Evolutionary conservation across 176 grass and related monocot genomes (phyloP), one percentile per base, ranked within the genome.

Genomic region (Secale cereale): DNA sequence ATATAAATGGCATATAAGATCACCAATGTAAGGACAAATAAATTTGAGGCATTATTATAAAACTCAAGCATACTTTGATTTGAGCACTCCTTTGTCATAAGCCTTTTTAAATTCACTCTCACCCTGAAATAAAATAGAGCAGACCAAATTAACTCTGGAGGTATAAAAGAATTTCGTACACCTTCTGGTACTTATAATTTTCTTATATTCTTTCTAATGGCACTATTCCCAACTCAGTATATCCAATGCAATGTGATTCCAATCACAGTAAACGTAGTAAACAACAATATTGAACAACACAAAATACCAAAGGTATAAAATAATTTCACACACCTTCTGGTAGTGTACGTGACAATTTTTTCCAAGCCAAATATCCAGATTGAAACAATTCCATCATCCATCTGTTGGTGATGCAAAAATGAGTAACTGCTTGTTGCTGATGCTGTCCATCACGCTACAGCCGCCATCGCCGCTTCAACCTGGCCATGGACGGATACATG

Each of bases 81-180:
- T 98, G 76, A 87, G 48, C 23, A 93, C 86, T 77, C 96, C 96
- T 72, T 94, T 93, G 19, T 95, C 93, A 17, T 95, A 98, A 78
- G 96, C 91, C 59, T 98, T 95, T 85, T 95, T 87, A 87, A 98
- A 98, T 92, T 98, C 96, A 37, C 96, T 98, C 54, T 98, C 96
- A 80, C 95, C 96, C 93, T 98, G 86, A 68, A 87, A 87, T 50
- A 61, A 74, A 88, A 83, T 31, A 81, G 39, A 28, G 70, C 52
- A 62, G 43, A 11, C 7, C 77, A 33, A 65, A 50, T 45, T 82
- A 37, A 74, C 7, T 79, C 15, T 35, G 6, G 17, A 82, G 73
- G 31, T 16, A 14, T n/a, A 35, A 39, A 78, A 14, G 26, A 78
- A 64, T 65, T 77, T 10, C 3, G 65, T 56, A 79, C 36, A 71